Conservation (phyloP, 2,329 filamentous ascomycete genomes). For the Huntiella bhutanensis region DNA sequence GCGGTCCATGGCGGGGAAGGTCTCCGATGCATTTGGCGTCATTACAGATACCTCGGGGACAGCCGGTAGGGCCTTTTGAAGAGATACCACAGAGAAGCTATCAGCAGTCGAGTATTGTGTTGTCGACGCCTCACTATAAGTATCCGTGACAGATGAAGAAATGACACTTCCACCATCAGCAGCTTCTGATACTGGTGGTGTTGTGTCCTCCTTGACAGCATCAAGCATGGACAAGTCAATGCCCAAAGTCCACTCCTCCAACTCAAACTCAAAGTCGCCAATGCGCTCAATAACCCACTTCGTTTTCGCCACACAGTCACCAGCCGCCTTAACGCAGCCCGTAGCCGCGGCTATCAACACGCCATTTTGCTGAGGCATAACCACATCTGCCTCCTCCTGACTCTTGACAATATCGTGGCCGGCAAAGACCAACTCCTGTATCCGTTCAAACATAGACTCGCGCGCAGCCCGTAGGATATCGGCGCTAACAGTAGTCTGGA, state of each 20-base stretch:
- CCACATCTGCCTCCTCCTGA: slow-evolving; percentile 53
- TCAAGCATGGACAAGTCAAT: slow-evolving; percentile 36
- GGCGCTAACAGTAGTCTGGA: slow-evolving; percentile 51
- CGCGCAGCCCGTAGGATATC: slow-evolving; percentile 50
- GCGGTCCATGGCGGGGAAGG: slow-evolving; percentile 1
- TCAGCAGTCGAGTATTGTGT: slow-evolving; percentile 19
- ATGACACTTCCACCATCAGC: slow-evolving; percentile 15
- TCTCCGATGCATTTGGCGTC: slow-evolving; percentile 22
- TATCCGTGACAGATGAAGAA: not conserved
- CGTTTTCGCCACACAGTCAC: slow-evolving; percentile 77
- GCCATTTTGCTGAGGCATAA: slow-evolving; percentile 62
- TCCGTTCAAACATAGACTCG: slow-evolving; percentile 57
- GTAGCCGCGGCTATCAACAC: slow-evolving; percentile 63
- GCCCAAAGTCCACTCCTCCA: slow-evolving; percentile 34
- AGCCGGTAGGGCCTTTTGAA: slow-evolving; percentile 50
- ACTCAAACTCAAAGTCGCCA: slow-evolving; percentile 77
- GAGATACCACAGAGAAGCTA: slow-evolving; percentile 21
- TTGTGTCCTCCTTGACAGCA: slow-evolving; percentile 19
- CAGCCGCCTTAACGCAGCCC: slow-evolving; percentile 71
- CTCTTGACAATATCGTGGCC: slow-evolving; percentile 61
- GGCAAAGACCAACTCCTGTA: slow-evolving; percentile 62
- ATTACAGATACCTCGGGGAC: slow-evolving; percentile 31
- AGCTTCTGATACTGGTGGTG: not conserved
- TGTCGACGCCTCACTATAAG: not conserved
- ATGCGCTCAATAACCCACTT: slow-evolving; percentile 72